Evolutionary conservation across 2,329 filamentous ascomycete species (phyloP), one percentile per base, ranked within the genome.

Genomic region (Sporothrix pseudoabietina): DNA sequence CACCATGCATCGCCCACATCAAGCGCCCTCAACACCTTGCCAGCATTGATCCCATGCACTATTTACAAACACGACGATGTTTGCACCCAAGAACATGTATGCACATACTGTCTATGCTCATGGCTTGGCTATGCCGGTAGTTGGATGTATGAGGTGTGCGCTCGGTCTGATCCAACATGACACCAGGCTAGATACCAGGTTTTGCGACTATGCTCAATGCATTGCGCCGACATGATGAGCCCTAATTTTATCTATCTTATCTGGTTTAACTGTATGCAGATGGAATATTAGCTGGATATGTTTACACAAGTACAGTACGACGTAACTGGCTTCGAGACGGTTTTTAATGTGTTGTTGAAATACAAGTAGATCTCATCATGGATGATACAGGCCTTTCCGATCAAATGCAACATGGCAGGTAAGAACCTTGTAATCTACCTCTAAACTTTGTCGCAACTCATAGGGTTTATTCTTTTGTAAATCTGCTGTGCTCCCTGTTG

Each of bases 61-160:
- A n/a, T 57, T 0, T 30, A 32, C 22, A 57, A 49, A 19, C 47
- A 49, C 19, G 12, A 2, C 4, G 2, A 49, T 49, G 7, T 10
- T 3, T 35, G 8, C 30, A n/a, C 19, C 14, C n/a, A 35, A 22
- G 3, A 1, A 35, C 16, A 63, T 49, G 14, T n/a, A 54, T 16
- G 30, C 47, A 54, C 22, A 22, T 22, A 16, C 44, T 47, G n/a
- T 49, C 39, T n/a, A 32, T 12, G 44, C 44, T n/a, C 65, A 26
- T 22, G 26, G 16, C 66, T 69, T 69, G 66, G 47, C 47, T 26
- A 54, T 54, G 66, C 47, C 30, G 66, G 66, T 49, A 52, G 41
- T 69, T 39, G 8, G 30, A 52, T 3, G 14, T 12, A 14, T 26
- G 39, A 44, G 35, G 19, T 22, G n/a, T 16, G 12, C 32, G 35